Base-by-base conservation (phyloP, 2,329 filamentous ascomycete genomes). In the Sphaerostilbella broomeana region DNA sequence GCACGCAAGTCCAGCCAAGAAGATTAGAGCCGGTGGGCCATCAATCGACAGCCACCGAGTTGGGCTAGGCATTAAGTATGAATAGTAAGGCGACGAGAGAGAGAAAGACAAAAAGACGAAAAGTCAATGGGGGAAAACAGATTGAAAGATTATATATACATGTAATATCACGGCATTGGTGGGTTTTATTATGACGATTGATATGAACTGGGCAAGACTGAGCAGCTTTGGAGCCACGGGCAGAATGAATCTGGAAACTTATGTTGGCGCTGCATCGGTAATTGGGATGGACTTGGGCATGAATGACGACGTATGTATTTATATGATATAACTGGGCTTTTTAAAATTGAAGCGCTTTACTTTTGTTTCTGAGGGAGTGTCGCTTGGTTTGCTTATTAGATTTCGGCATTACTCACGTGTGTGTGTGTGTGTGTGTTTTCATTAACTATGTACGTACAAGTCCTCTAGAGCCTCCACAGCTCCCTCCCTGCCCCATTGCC, bases 31-130 rank as follows among this genome's bases (percentile, higher is more conserved):
- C 12, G 67, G 62, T 10, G 64, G 60, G 1, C 57, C 59, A 8
- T 45, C 63, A 37, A 48, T 56, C 12, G 65, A 67, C 20, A 60
- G 65, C 2, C 56, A 54, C 10, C 53, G 59, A 10, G 62, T 77
- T 11, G 73, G 73, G 0, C 52, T 77, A 25, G 73, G 73, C 3
- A 77, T 78, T 44, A 68, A 72, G 42, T 72, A 73, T 42, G 51
- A 62, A 36, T 43, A 54, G 38, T 53, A 34, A 51, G 30, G 8
- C 5, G 30, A 12, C 7, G 22, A 12, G 22, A 12, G 22, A 12
- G 24, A 12, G 15, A 28, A 16, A 10, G 12, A 29, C 17, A 33
- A 13, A 24, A 27, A 17, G 17, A 31, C 15, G 5, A 11, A 13
- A n/a, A n/a, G n/a, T n/a, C 22, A 9, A n/a, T n/a, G n/a, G n/a